Evolutionary conservation across 1,139 yeast genomes (phyloP).

Genomic region (Pichia terricola): DNA sequence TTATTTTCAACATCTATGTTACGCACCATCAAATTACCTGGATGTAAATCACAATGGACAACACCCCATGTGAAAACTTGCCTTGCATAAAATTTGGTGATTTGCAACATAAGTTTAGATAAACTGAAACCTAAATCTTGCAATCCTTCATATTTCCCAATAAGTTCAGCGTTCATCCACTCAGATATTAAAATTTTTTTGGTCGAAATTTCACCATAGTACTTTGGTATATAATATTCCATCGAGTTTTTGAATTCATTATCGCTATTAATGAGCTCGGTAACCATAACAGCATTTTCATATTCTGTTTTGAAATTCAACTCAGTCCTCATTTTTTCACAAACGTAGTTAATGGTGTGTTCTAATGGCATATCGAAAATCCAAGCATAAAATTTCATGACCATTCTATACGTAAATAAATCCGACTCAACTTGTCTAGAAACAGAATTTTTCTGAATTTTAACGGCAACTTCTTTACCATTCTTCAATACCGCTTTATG

Average conservation of each 20-base stretch:
- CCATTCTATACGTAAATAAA: slow-evolving; percentile 43
- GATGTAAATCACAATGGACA: slow-evolving; percentile 78
- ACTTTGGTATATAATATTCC: slow-evolving; percentile 45
- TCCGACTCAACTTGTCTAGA: slow-evolving; percentile 49
- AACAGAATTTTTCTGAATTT: slow-evolving; percentile 58
- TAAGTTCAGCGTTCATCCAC: slow-evolving; percentile 66
- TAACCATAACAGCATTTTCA: slow-evolving; percentile 35
- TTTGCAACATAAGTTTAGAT: slow-evolving; percentile 38
- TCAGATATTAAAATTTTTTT: slow-evolving; percentile 52
- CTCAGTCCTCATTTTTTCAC: slow-evolving; percentile 50
- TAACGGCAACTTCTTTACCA: slow-evolving; percentile 57
- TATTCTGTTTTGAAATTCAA: slow-evolving; percentile 52
- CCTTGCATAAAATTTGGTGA: slow-evolving; percentile 48
- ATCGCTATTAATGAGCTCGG: slow-evolving; percentile 28
- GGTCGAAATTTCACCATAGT: slow-evolving; percentile 37
- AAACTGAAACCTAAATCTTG: slow-evolving; percentile 34
- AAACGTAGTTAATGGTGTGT: slow-evolving; percentile 47
- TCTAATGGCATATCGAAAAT: slow-evolving; percentile 58
- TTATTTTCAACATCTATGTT: slow-evolving; percentile 19
- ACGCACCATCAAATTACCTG: slow-evolving; percentile 62
- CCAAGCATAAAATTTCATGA: slow-evolving; percentile 45
- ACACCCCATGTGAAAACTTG: slow-evolving; percentile 71
- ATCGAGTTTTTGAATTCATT: slow-evolving; percentile 22
- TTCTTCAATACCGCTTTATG: slow-evolving; percentile 42
- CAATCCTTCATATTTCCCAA: slow-evolving; percentile 38